Evolutionary conservation across 164 flowering plant genomes (phyloP), one percentile per base, ranked within the genome.

Genomic region (Chloranthus sessilifolius): DNA sequence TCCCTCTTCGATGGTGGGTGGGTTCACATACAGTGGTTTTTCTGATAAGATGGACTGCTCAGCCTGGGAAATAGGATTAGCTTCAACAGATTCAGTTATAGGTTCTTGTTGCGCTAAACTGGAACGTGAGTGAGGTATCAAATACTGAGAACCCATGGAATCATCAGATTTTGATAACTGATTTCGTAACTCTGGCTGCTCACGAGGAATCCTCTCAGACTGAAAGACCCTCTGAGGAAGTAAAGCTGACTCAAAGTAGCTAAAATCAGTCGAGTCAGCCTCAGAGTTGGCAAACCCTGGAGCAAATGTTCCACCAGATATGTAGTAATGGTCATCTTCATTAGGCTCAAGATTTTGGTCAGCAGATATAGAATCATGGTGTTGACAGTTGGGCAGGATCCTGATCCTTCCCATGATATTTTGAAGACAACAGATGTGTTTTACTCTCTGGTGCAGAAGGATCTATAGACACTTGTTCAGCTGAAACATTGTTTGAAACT

Each of bases 121-220:
- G 58, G 77, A 51, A 16, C 43, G 76, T 43, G 69, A 43, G 10
- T 78, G 78, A 39, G 70, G 23, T 9, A 76, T 65, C 43, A 78
- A 54, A 60, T 73, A 64, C 45, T 78, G 91, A 43, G 87, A 52
- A 41, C 62, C 79, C 58, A 73, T 52, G 26, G 80, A 82, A 71
- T 88, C 90, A 73, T 84, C 83, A 49, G 96, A 88, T 43, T 84
- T 88, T 30, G 92, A 82, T 55, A 75, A 63, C 34, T 90, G 83
- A 41, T 73, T 84, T 23, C 47, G 58, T 29, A 60, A 50, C 52
- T 73, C 90, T 29, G 66, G 60, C 67, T 75, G 92, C 65, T 82
- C 83, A 50, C 85, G 61, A 0, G 77, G 85, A 26, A 82, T 74
- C 62, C 76, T 67, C 67, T 88, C 92, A 31, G 92, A 88, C 52